These are phyloP conservation scores for Vitis labrusca DNA, from an alignment of 164 flowering plant species.

Conservation along the genomic window DNA sequence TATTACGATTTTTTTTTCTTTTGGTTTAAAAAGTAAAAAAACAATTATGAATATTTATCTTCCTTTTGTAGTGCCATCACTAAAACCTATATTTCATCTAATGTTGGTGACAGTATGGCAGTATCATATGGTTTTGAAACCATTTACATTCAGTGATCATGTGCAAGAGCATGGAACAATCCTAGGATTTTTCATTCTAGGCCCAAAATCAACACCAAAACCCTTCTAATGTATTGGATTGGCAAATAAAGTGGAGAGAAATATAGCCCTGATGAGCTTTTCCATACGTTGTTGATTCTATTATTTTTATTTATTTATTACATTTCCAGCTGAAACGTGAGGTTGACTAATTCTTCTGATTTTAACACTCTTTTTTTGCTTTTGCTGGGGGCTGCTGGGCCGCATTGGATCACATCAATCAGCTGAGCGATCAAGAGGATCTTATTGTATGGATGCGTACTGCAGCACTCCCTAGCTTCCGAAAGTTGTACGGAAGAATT, in stretches of 20 bases:
- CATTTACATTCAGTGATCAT: neutral
- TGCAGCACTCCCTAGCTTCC: slow-evolving; percentile 82
- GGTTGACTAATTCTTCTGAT: neutral
- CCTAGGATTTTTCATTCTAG: neutral
- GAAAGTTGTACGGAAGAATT: slow-evolving; percentile 84
- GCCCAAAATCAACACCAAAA: neutral
- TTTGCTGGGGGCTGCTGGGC: slow-evolving; percentile 5
- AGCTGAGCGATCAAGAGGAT: slow-evolving; percentile 92
- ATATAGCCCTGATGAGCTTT: neutral
- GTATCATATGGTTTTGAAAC: too few relatives aligned
- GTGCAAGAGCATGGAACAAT: neutral
- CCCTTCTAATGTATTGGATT: neutral
- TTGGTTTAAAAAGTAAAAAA: too few relatives aligned
- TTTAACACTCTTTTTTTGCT: neutral
- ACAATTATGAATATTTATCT: too few relatives aligned
- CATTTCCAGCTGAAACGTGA: neutral
- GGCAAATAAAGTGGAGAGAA: too few relatives aligned
- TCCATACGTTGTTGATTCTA: neutral
- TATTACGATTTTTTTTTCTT: too few relatives aligned
- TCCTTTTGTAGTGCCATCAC: too few relatives aligned
- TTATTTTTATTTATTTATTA: neutral
- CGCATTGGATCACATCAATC: neutral
- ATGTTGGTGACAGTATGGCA: too few relatives aligned
- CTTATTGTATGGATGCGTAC: slow-evolving; percentile 97
- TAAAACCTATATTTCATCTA: too few relatives aligned